These are phyloP conservation scores for Neurospora tetraspora DNA, from an alignment of 495 filamentous ascomycete genomes.

Conservation along the genomic window DNA sequence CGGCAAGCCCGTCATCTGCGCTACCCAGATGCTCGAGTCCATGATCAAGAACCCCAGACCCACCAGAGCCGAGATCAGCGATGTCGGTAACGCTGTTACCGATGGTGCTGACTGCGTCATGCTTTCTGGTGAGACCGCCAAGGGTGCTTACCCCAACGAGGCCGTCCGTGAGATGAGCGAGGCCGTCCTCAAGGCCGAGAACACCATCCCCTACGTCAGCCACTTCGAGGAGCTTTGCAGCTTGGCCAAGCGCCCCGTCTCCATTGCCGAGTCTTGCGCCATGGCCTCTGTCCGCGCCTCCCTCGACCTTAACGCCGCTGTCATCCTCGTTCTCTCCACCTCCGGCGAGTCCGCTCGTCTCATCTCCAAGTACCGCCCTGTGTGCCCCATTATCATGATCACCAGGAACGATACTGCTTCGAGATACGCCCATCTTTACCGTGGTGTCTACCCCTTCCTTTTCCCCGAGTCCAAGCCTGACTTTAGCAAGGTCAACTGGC, in stretches of 20 bases:
- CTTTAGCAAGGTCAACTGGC: constrained; percentile 81
- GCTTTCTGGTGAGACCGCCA: constrained; percentile 97
- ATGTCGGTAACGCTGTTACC: constrained; percentile 95
- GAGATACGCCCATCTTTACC: constrained; percentile 89
- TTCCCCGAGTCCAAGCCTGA: constrained; percentile 91
- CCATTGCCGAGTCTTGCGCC: constrained; percentile 81
- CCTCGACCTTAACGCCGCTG: constrained; percentile 90
- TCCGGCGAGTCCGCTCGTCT: constrained; percentile 85
- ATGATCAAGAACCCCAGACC: constrained; percentile 99
- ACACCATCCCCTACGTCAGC: constrained; percentile 90
- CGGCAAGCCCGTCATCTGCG: constrained; percentile 95
- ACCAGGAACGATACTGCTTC: constrained; percentile 76
- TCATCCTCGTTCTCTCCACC: constrained; percentile 89
- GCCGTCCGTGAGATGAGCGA: constrained; percentile 96
- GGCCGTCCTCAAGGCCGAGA: constrained; percentile 90
- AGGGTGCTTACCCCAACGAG: constrained; percentile 88
- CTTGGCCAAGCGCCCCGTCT: constrained; percentile 68
- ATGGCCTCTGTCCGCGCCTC: constrained; percentile 93
- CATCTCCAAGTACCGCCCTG: constrained; percentile 94
- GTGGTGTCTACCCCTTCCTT: constrained; percentile 93
- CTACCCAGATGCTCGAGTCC: constrained; percentile 71
- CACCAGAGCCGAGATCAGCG: constrained; percentile 93
- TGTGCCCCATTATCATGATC: constrained; percentile 98
- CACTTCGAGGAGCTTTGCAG: constrained; percentile 91
- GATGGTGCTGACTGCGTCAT: constrained; percentile 99